Evolutionary conservation across 1,139 yeast genomes (phyloP), one percentile per base, ranked within the genome.

Genomic region (Debaryomycetaceae sp.): DNA sequence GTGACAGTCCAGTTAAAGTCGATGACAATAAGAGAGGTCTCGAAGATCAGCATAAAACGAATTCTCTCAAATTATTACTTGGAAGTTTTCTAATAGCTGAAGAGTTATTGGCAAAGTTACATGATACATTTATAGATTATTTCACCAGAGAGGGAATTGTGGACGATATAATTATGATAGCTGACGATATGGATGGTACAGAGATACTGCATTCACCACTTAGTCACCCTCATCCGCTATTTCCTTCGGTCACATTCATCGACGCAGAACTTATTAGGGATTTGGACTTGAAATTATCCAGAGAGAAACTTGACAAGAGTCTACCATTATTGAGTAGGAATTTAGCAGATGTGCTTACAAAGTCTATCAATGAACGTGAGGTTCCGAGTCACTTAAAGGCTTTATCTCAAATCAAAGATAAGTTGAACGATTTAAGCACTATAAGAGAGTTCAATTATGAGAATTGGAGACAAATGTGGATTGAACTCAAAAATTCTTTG

Each of bases 91-190:
- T 80, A 5, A 63, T 86, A 22, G 70, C 81, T 1, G 66, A 69
- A 23, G 56, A 65, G 4, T 62, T 87, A 43, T 62, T 81, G 1
- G 60, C 62, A 5, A 73, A 74, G 46, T 66, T 77, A 9, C 78
- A 84, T 1, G 63, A 62, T 2, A 50, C 62, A 0, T 81, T 76
- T 43, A 58, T 81, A 9, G 57, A 64, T 0, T 72, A 72, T 5
- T 81, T 89, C 49, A 86, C 79, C 53, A 76, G 87, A 47, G 95
- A 89, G 54, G 97, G 97, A 0, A 65, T 86, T 23, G 66, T 86
- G 8, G 69, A 75, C 14, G 91, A 87, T 55, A 66, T 78, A 4
- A 54, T 57, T 8, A 47, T 49, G 1, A 58, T 62, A 23, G 51
- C 43, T 14, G 42, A 45, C n/a, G 35, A 37, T 0, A 47, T 45